Base-by-base conservation (phyloP, 805 yeast species). In the Wickerhamomyces sydowiorum region DNA sequence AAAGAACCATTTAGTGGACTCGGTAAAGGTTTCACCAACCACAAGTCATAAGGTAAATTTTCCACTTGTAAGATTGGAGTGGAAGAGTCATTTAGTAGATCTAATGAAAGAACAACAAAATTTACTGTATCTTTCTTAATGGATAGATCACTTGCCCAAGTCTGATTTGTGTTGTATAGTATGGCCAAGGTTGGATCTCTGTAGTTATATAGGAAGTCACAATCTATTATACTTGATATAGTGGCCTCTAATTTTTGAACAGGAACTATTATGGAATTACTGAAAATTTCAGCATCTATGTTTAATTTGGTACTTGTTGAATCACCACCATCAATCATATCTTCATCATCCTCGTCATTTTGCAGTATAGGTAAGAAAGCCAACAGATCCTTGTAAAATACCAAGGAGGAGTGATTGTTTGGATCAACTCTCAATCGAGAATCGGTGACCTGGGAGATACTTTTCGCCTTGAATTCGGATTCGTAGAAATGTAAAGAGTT, bases 401-500 rank as follows among this genome's bases (percentile, higher is more conserved):
- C 68, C 47, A 78, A 71, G 4, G 78, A 72, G 54, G 82, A 76
- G 7, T 75, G 63, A 22, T 69, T 67, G 39, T 69, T 71, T 1
- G 95, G 86, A 43, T 86, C 96, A 33, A 60, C 49, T 19, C 53
- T 43, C 43, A 62, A 49, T 22, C 58, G 51, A 8, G 58, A 40
- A 47, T 65, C 47, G 52, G 55, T 50, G 20, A 61, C 51, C 19
- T 62, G 62, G 40, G 72, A 78, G 37, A 72, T 65, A 2, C 80
- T 71, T 10, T 70, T 53, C 27, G 71, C 67, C 33, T 72, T 73
- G 39, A 88, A 67, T 21, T 77, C 76, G 35, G 78, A 75, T 52
- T 91, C 97, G 60, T 90, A 93, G 58, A 76, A 88, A 64, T 93
- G 99, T 39, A 93, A 66, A 39, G 96, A 85, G 1, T 78, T 72